A percentile compares a stretch with the other conserved stretches of the same genome.
Evolutionary conservation across 1,139 yeast species (phyloP).

Genomic region (Taphrina flavorubra): DNA sequence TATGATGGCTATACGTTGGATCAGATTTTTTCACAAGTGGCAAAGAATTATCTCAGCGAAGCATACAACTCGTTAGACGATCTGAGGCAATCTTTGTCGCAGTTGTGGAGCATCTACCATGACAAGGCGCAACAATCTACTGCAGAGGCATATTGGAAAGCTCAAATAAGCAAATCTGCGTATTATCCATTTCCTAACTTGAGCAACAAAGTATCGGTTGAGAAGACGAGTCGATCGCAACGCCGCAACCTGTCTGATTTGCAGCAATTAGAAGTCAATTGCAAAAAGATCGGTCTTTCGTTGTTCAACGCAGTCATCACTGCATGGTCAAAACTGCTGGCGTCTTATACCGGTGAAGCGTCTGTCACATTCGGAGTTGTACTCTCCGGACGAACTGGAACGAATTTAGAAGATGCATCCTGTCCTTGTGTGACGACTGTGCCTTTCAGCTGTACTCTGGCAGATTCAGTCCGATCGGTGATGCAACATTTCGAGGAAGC

Average conservation of each 20-base stretch:
- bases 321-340: constrained; percentile 46
- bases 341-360: constrained; percentile 45
- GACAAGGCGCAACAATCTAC: neutral
- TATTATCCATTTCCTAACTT: constrained; percentile 25
- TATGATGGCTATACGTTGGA: constrained; percentile 44
- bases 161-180: neutral
- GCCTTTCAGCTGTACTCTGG: constrained; percentile 43
- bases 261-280: constrained; percentile 2
- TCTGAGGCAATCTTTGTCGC: neutral
- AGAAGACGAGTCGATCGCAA: neutral
- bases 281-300: constrained; percentile 34
- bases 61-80: neutral
- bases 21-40: constrained; percentile 17
- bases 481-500: constrained; percentile 28
- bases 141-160: constrained; percentile 16
- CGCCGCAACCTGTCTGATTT: neutral
- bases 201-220: neutral
- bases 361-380: constrained; percentile 45
- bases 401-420: constrained; percentile 34
- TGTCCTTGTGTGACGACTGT: constrained; percentile 47
- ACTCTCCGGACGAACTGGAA: constrained; percentile 45
- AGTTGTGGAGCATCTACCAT: constrained; percentile 17
- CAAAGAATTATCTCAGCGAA: neutral
- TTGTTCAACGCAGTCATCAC: constrained; percentile 43
- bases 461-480: constrained; percentile 41